These are phyloP conservation scores for Debaryomyces tyrocola DNA, from an alignment of 805 yeast genomes.

Conservation along the genomic window DNA sequence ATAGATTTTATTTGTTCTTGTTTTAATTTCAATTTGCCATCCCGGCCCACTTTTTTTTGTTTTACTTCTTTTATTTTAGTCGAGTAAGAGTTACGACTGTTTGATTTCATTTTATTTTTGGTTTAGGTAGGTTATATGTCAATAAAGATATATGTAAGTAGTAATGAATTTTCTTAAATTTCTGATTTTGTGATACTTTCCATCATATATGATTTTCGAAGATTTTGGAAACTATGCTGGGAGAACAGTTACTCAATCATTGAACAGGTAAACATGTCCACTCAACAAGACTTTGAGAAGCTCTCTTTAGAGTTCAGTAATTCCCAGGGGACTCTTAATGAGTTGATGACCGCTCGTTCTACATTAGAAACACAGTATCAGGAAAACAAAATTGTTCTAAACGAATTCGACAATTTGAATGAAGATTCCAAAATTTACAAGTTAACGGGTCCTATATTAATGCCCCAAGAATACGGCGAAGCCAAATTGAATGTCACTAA, in stretches of 20 bases:
- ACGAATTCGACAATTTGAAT: conserved; percentile 66
- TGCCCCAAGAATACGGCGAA: conserved; percentile 85
- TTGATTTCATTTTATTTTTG: too few relatives aligned
- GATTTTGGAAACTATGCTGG: too few relatives aligned
- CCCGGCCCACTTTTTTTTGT: too few relatives aligned
- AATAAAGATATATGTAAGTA: too few relatives aligned
- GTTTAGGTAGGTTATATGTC: too few relatives aligned
- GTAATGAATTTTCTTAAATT: too few relatives aligned
- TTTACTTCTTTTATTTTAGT: too few relatives aligned
- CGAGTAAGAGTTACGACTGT: too few relatives aligned
- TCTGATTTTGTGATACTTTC: conserved; percentile 1
- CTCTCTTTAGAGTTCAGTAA: conserved; percentile 46
- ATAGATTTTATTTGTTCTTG: too few relatives aligned
- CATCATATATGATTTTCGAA: too few relatives aligned
- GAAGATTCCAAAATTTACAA: conserved; percentile 80
- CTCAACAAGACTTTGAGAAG: conserved; percentile 39
- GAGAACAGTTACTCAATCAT: too few relatives aligned
- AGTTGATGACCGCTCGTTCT: conserved; percentile 71
- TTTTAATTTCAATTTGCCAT: too few relatives aligned
- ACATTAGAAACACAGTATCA: conserved; percentile 90
- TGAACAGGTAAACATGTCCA: conserved; percentile 16
- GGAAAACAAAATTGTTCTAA: conserved; percentile 86
- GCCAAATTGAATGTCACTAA: conserved; percentile 83
- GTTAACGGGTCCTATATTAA: conserved; percentile 85
- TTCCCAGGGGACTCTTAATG: conserved; percentile 48